Conservation (phyloP, 176 grass and related monocot genomes). For the Aegilops speltoides region DNA sequence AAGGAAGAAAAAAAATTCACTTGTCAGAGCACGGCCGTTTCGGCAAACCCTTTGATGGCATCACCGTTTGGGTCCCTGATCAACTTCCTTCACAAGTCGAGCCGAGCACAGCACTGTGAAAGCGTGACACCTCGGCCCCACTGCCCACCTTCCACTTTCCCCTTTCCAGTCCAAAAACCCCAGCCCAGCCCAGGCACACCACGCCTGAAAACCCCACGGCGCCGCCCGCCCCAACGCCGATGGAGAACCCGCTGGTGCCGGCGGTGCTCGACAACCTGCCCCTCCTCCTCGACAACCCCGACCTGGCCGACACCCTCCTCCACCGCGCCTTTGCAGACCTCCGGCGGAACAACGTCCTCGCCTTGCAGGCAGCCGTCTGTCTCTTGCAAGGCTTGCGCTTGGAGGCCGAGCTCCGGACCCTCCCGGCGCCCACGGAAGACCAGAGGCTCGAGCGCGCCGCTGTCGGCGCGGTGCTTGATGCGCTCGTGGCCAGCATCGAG, state of each 20-base stretch:
- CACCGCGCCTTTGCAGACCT: neutral
- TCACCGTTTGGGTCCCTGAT: neutral
- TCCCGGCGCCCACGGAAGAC: neutral
- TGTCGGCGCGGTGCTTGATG: neutral
- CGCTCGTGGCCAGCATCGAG: accelerated
- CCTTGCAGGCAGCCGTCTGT: neutral
- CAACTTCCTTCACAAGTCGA: slow-evolving; percentile 2
- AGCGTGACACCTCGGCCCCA: neutral
- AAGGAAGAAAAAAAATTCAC: too few species aligned
- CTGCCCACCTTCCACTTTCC: neutral
- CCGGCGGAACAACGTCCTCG: neutral
- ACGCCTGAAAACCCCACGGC: neutral
- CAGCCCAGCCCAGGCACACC: neutral
- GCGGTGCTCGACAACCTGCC: neutral
- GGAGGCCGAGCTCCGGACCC: neutral
- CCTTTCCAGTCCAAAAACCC: neutral
- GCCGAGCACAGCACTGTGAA: neutral
- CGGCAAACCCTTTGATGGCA: too few species aligned
- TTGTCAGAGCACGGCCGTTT: too few species aligned
- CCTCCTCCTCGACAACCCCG: neutral
- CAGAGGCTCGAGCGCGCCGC: neutral
- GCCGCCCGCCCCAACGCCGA: neutral
- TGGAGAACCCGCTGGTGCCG: neutral
- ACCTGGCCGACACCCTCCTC: neutral
- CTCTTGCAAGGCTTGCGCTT: neutral